Base-by-base conservation (phyloP, 2,329 filamentous ascomycete species). In the Aspergillus tubingensis region DNA sequence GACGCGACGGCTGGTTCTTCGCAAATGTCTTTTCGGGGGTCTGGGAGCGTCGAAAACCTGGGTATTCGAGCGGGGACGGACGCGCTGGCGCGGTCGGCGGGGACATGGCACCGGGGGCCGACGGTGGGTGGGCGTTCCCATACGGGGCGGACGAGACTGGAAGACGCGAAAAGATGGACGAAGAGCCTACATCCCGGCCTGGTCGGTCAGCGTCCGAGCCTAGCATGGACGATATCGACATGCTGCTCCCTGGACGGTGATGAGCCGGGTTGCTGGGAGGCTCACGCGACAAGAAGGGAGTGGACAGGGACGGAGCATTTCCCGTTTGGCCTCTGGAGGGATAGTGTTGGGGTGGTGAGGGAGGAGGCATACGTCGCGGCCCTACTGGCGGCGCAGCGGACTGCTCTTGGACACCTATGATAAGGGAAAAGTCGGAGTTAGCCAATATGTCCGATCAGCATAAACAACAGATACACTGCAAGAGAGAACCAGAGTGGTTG, bases 221-320 rank as follows among this genome's bases (percentile, higher is more conserved):
- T 61, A 91, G 83, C 76, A 91, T 85, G 48, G 88, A 88, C n/a
- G 87, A 89, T 74, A 91, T 90, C 50, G 88, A 89, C 88, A 91
- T 90, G 76, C 86, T 87, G 69, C 85, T 85, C 55, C 83, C 83
- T 11, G 84, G 83, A 61, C 87, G 82, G 72, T 84, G 80, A 60
- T 84, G 80, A 59, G 79, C 74, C 21, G 83, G 79, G 21, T 77
- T 78, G 17, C 79, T 77, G 52, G 85, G 81, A 51, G 85, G 78
- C 65, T 89, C 86, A 70, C 86, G 84, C 61, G 79, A 77, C 25
- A 74, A 76, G 54, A 76, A 71, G 58, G 77, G 74, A 30, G 74
- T 73, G 54, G 77, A 70, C 27, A 77, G 70, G 59, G 73, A 72
- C 58, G 71, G 78, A 59, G 72, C 73, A 66, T 74, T 78, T 62